Conservation (phyloP, 306 rosid species). For the Quercus suber region DNA sequence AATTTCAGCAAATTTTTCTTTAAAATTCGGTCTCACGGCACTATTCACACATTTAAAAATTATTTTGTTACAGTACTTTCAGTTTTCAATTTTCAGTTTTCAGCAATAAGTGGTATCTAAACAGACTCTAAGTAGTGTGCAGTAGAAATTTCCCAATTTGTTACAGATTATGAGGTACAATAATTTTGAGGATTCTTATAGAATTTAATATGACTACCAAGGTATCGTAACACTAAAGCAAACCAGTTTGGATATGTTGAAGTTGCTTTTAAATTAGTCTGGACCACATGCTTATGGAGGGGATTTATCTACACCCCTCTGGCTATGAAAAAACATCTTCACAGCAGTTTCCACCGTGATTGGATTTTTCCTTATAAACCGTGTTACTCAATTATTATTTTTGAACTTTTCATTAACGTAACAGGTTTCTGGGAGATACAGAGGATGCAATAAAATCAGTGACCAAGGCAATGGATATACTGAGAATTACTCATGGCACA, state of each 20-base stretch:
- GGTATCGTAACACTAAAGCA: no score
- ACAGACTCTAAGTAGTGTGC: no score
- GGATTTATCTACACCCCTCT: neutral
- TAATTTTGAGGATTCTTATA: no score
- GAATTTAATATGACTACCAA: no score
- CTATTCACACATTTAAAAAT: no score
- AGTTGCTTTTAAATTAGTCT: neutral
- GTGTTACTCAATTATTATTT: neutral
- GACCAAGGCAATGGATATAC: slow-evolving; percentile 64
- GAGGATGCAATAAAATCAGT: slow-evolving; percentile 61
- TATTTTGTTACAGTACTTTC: no score
- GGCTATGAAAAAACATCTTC: neutral
- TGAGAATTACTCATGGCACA: slow-evolving; percentile 83
- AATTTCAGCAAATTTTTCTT: no score
- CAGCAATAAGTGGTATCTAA: no score
- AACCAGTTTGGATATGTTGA: neutral
- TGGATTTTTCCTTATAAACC: neutral
- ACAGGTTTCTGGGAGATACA: slow-evolving; percentile 70
- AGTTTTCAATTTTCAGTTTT: no score
- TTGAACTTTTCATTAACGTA: neutral
- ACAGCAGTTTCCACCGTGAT: neutral
- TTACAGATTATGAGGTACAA: no score
- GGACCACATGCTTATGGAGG: neutral
- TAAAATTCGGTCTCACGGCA: rapidly evolving
- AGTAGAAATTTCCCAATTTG: no score